Evolutionary conservation across 768 basidiomycete genomes (phyloP).

Genomic region (Boletus reticulatus): DNA sequence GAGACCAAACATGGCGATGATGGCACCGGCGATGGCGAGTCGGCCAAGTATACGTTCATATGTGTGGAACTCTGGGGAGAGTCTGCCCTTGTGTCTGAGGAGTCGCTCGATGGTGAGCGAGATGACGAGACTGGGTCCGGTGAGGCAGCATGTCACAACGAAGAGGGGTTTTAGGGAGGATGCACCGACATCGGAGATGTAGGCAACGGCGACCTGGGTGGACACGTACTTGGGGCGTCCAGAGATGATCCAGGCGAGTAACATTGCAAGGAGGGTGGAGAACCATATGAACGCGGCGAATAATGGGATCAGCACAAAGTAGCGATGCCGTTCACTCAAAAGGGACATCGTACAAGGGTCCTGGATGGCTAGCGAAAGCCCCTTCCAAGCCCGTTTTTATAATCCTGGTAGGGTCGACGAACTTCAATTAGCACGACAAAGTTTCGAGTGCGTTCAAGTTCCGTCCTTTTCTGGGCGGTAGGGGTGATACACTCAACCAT

Average conservation of each 20-base stretch:
- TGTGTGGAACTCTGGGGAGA: conserved; percentile 57
- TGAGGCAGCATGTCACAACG: conserved; percentile 60
- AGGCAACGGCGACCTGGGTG: conserved; percentile 57
- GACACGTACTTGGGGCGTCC: conserved; percentile 52
- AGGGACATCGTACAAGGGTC: conserved; percentile 12
- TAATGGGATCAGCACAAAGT: conserved; percentile 63
- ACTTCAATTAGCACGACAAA: neutral
- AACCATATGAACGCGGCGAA: conserved; percentile 67
- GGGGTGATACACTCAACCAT: neutral
- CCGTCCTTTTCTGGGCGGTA: neutral
- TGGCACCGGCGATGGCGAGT: conserved; percentile 59
- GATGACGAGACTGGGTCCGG: conserved; percentile 58
- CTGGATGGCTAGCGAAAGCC: neutral
- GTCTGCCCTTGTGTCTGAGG: conserved; percentile 64
- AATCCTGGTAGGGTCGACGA: neutral
- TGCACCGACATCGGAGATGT: conserved; percentile 80
- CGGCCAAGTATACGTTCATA: conserved; percentile 53
- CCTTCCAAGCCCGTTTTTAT: conserved; percentile 3
- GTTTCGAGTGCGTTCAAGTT: neutral
- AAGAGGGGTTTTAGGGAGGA: conserved; percentile 74
- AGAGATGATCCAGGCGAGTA: conserved; percentile 69
- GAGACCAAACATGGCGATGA: conserved; percentile 63
- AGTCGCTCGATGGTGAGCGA: conserved; percentile 60
- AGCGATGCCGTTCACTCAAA: conserved; percentile 42
- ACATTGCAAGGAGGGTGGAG: conserved; percentile 65